Percentiles rank a stretch among this genome's conserved stretches.
Evolutionary conservation across 805 yeast genomes (phyloP).

Genomic region (Zygosaccharomyces gambellarensis): DNA sequence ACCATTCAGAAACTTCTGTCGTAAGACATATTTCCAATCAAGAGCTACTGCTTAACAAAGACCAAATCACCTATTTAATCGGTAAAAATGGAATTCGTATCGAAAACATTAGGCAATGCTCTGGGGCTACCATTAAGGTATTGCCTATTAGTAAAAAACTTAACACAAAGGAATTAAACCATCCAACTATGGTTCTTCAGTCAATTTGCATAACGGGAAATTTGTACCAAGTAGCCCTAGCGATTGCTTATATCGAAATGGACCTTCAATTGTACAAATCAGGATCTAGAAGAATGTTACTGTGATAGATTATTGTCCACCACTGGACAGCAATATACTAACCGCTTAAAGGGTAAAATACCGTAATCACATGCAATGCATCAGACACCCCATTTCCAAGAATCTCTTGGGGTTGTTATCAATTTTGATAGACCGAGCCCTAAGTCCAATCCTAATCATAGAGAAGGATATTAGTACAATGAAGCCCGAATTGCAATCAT

Average conservation of each 20-base stretch:
- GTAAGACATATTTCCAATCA: constrained; percentile 1
- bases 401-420: too few species aligned
- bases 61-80: constrained; percentile 40
- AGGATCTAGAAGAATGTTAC: constrained; percentile 2
- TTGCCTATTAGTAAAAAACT: constrained; percentile 29
- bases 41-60: constrained; percentile 13
- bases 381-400: too few species aligned
- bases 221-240: constrained; percentile 22
- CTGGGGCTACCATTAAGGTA: constrained; percentile 40
- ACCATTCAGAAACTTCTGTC: not conserved
- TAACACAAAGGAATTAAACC: constrained; percentile 10
- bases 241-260: constrained; percentile 27
- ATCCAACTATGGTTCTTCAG: constrained; percentile 22
- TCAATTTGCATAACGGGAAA: constrained; percentile 33
- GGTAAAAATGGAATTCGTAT: constrained; percentile 43
- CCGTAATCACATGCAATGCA: too few species aligned
- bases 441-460: too few species aligned
- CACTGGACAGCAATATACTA: too few species aligned
- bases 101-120: constrained; percentile 31
- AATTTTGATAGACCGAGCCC: too few species aligned
- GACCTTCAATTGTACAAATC: constrained; percentile 7
- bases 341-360: too few species aligned
- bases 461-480: too few species aligned
- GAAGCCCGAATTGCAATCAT: too few species aligned
- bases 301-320: not conserved